Conservation (phyloP, 1,139 yeast genomes). For the Lodderomyces beijingensis region DNA sequence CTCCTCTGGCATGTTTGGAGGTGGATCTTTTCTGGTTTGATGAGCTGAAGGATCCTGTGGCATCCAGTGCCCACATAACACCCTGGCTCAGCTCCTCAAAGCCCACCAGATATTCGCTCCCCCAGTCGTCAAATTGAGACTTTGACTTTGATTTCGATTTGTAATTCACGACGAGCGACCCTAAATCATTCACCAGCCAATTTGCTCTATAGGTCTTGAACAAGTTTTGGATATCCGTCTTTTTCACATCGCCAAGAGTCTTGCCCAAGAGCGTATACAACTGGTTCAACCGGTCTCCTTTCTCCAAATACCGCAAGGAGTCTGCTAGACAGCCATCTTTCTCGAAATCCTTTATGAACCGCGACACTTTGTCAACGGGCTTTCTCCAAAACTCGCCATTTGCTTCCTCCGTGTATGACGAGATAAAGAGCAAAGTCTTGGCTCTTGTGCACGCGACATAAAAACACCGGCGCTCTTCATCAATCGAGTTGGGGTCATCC, state of each 20-base stretch:
- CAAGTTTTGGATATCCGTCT: conserved; percentile 63
- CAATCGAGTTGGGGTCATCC: conserved; percentile 20
- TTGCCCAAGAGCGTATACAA: conserved; percentile 18
- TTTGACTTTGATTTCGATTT: no score
- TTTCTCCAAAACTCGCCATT: conserved; percentile 18
- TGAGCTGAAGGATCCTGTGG: no score
- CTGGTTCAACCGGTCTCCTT: conserved; percentile 10
- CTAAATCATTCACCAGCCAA: no score
- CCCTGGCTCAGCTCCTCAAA: no score
- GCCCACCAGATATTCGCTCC: no score
- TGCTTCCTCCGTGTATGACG: conserved; percentile 26
- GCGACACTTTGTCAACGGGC: conserved; percentile 23
- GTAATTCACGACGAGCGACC: no score
- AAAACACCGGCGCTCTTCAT: conserved; percentile 80
- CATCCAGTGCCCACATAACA: no score
- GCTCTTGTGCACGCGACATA: conserved; percentile 91
- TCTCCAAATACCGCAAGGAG: not conserved
- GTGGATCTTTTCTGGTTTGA: no score
- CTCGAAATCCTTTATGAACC: conserved; percentile 19
- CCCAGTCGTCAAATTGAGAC: no score
- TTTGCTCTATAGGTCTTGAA: conserved; percentile 37
- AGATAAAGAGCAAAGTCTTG: conserved; percentile 38
- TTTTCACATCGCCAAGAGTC: conserved; percentile 5
- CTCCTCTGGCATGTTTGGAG: no score
- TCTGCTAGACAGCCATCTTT: not conserved